Percentiles rank a stretch among this genome's conserved stretches.
These are phyloP conservation scores for Conringia planisiliqua DNA, from an alignment of 345 rosid genomes.

Conservation along the genomic window DNA sequence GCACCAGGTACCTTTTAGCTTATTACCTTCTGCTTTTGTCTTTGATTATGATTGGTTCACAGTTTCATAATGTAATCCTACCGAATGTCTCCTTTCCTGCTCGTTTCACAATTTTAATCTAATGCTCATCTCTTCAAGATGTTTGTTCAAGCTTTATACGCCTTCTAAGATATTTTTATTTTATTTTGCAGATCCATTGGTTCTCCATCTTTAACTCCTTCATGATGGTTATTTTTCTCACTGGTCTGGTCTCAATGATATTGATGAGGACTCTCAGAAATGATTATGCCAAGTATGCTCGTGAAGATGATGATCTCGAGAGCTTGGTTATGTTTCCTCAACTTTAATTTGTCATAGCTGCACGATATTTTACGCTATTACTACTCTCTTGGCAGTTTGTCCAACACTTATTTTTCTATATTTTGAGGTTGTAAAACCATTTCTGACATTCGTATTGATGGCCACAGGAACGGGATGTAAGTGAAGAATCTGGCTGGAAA, in stretches of 20 bases:
- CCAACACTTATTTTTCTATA: not conserved
- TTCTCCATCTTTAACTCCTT: conserved; percentile 94
- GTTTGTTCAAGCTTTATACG: not conserved
- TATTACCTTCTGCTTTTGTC: not conserved
- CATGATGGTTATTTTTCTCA: conserved; percentile 97
- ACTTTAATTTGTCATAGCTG: conserved; percentile 2
- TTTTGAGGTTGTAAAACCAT: not conserved
- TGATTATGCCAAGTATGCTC: conserved; percentile 94
- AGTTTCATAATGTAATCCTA: not conserved
- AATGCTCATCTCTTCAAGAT: conserved; percentile 6
- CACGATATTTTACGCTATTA: not conserved
- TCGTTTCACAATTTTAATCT: not conserved
- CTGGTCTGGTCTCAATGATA: conserved; percentile 97
- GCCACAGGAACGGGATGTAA: conserved; percentile 87
- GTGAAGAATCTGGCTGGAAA: conserved; percentile 98
- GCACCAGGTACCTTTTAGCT: conserved; percentile 64
- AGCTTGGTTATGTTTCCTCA: conserved; percentile 59
- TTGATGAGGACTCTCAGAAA: conserved; percentile 93
- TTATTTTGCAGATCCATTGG: conserved; percentile 79
- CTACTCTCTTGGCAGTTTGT: conserved; percentile 9
- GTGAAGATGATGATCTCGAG: conserved; percentile 95
- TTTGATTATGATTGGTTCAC: conserved; percentile 2
- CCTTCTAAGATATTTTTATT: conserved; percentile 15
- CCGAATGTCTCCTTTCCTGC: not conserved
- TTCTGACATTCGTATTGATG: conserved; percentile 18